Conservation (phyloP, 2,329 filamentous ascomycete species). For the Cladosporium colombiae region DNA sequence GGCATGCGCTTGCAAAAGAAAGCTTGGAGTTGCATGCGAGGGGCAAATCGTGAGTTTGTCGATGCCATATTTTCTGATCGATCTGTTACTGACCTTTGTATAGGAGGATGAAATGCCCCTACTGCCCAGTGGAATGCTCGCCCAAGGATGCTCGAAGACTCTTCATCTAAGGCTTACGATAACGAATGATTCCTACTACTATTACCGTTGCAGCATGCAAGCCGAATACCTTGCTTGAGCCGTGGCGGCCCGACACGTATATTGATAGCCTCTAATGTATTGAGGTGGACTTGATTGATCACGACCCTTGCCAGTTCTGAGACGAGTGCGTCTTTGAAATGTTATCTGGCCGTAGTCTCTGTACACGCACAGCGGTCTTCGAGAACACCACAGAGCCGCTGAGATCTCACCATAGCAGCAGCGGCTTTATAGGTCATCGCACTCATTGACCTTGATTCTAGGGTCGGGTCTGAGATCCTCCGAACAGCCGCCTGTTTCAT, state of each 20-base stretch:
- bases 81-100: background rate
- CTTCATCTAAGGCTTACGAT: slow-evolving; percentile 32
- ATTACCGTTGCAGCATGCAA: background rate
- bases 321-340: background rate
- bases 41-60: slow-evolving; percentile 47
- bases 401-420: background rate
- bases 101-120: slow-evolving; percentile 85
- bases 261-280: background rate
- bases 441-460: background rate
- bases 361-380: background rate
- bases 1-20: slow-evolving; percentile 88
- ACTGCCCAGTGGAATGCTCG: slow-evolving; percentile 84
- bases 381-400: background rate
- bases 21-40: slow-evolving; percentile 79
- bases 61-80: background rate
- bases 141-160: slow-evolving; percentile 75
- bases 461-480: background rate
- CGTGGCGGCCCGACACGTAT: background rate
- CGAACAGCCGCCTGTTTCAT: background rate
- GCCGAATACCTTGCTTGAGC: background rate
- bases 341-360: background rate
- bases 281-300: background rate
- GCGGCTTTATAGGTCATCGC: background rate
- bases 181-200: background rate
- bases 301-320: background rate